Percentiles rank a stretch among this genome's conserved stretches.
Evolutionary conservation across 2,329 filamentous ascomycete genomes (phyloP).

Genomic region (Fusarium liriodendri): DNA sequence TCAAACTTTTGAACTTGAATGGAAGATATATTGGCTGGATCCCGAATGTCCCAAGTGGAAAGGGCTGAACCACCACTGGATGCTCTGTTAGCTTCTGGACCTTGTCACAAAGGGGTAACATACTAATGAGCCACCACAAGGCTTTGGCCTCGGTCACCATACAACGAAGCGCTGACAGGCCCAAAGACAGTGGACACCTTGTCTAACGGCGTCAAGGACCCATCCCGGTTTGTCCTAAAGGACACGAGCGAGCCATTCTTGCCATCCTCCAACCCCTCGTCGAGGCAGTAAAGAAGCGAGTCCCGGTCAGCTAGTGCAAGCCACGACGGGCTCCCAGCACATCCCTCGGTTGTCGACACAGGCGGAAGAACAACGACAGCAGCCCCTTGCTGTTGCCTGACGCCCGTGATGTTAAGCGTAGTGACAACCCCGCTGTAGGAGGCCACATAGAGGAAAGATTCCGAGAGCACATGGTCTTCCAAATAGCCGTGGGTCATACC

Average conservation of each 20-base stretch:
- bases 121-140: conserved; percentile 60
- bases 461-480: background rate
- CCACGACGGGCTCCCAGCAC: conserved; percentile 69
- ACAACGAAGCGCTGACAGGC: conserved; percentile 58
- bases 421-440: conserved; percentile 62
- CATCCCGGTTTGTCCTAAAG: conserved; percentile 52
- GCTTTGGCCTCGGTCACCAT: conserved; percentile 54
- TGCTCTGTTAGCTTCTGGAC: conserved; percentile 16
- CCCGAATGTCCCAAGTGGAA: conserved; percentile 57
- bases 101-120: conserved; percentile 31
- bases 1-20: conserved; percentile 55
- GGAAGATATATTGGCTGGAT: conserved; percentile 50
- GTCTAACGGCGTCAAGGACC: conserved; percentile 53
- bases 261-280: conserved; percentile 64
- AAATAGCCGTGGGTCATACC: conserved; percentile 8
- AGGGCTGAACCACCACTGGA: conserved; percentile 55
- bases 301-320: conserved; percentile 64
- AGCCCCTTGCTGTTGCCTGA: conserved; percentile 29
- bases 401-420: conserved; percentile 56
- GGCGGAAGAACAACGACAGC: conserved; percentile 49
- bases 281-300: conserved; percentile 67
- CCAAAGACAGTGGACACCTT: conserved; percentile 51
- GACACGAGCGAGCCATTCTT: conserved; percentile 60
- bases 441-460: conserved; percentile 55
- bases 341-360: conserved; percentile 58